Evolutionary conservation across 2,329 filamentous ascomycete genomes (phyloP).

Genomic region (Biscogniauxia mediterranea): DNA sequence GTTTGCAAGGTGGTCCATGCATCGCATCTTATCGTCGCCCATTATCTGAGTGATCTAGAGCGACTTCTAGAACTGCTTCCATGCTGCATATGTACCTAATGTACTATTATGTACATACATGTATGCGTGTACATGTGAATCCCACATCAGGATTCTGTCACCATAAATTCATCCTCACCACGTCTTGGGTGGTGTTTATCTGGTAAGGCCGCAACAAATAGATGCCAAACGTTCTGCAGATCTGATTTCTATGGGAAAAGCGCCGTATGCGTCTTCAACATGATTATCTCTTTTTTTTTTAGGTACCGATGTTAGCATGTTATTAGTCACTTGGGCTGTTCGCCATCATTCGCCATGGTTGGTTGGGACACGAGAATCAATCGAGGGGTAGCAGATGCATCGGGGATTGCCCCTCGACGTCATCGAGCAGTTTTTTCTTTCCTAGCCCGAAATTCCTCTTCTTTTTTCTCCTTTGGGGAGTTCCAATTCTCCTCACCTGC

Average conservation of each 20-base stretch:
- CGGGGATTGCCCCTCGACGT: slow-evolving; percentile 29
- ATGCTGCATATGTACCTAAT: neutral
- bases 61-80: neutral
- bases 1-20: neutral
- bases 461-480: too few relatives aligned
- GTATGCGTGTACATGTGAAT: neutral
- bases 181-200: neutral
- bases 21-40: neutral
- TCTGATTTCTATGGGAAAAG: neutral
- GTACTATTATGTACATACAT: neutral
- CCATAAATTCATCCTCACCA: neutral
- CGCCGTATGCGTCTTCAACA: neutral
- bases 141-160: neutral
- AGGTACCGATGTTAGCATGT: neutral
- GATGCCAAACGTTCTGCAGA: neutral
- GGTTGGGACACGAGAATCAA: neutral
- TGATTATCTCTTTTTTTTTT: too few relatives aligned
- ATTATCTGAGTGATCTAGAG: too few relatives aligned
- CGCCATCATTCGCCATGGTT: neutral
- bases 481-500: neutral
- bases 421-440: slow-evolving; percentile 24
- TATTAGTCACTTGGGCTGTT: neutral
- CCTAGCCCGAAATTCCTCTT: too few relatives aligned
- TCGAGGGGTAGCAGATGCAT: neutral
- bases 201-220: neutral